Evolutionary conservation across 2,329 filamentous ascomycete genomes (phyloP).

Genomic region (Arthrobotrys pseudoclavata): DNA sequence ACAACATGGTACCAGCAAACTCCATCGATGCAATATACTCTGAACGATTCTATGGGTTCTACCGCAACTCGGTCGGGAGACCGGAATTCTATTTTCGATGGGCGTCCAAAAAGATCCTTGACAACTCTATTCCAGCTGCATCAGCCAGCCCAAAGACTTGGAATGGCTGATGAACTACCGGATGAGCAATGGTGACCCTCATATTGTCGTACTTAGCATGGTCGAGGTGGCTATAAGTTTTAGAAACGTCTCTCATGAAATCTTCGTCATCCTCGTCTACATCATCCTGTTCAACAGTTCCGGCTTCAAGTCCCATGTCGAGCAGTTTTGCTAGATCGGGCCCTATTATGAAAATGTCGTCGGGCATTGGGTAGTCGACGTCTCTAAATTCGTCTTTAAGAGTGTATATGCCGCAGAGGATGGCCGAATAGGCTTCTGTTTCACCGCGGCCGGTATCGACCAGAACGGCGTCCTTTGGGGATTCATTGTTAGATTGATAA

Average conservation of each 20-base stretch:
- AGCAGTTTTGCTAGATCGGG: constrained; percentile 16
- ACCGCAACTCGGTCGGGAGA: no score
- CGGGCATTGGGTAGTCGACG: background rate
- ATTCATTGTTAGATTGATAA: background rate
- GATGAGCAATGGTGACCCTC: constrained; percentile 17
- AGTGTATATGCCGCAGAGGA: constrained; percentile 22
- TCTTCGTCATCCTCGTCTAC: background rate
- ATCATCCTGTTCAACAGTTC: background rate
- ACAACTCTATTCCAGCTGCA: constrained; percentile 11
- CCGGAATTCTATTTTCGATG: constrained; percentile 33
- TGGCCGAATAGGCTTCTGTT: constrained; percentile 24
- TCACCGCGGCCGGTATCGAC: constrained; percentile 36
- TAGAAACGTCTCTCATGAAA: background rate
- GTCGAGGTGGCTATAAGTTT: background rate
- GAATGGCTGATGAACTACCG: background rate
- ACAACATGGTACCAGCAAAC: background rate
- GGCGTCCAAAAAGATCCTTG: constrained; percentile 34
- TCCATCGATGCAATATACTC: background rate
- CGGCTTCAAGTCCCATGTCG: background rate
- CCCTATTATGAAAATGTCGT: background rate
- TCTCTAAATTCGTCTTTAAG: constrained; percentile 7
- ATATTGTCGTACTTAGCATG: constrained; percentile 21
- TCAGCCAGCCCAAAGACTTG: constrained; percentile 12
- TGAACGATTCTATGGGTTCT: background rate
- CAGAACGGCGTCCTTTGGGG: constrained; percentile 34